Percentiles rank a stretch among this genome's conserved stretches.
Evolutionary conservation across 306 rosid genomes (phyloP).

Genomic region (Acmispon strigosus): DNA sequence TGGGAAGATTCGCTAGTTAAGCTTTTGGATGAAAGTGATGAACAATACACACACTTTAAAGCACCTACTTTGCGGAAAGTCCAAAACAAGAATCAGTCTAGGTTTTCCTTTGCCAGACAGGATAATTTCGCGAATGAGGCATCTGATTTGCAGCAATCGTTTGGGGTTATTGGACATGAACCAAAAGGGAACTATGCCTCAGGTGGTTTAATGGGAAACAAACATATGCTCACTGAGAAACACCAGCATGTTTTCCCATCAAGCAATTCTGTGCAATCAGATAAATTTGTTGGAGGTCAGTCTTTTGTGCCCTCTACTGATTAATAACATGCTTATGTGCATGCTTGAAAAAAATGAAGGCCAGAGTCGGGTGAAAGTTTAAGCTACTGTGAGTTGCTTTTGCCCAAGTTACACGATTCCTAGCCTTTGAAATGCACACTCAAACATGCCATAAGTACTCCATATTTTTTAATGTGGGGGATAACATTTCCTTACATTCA

Average conservation of each 20-base stretch:
- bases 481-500: background rate
- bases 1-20: constrained; percentile 41
- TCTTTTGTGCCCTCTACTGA: constrained; percentile 11
- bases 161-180: constrained; percentile 3
- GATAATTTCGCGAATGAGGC: constrained; percentile 21
- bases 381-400: too few species aligned
- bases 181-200: constrained; percentile 11
- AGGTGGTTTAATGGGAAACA: constrained; percentile 18
- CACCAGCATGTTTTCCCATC: constrained; percentile 12
- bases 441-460: background rate
- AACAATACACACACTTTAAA: constrained; percentile 27
- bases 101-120: constrained; percentile 49
- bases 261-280: constrained; percentile 16
- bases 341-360: too few species aligned
- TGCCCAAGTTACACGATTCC: too few species aligned
- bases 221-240: constrained; percentile 15
- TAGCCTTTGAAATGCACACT: too few species aligned
- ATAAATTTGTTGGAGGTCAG: constrained; percentile 26
- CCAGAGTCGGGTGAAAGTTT: too few species aligned
- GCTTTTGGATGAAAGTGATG: constrained; percentile 37
- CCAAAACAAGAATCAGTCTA: constrained; percentile 44
- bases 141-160: constrained; percentile 26
- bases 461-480: background rate
- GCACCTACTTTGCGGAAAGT: constrained; percentile 21
- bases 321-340: constrained; percentile 2